phyloP scores from a whole-genome alignment of 1,284 basidiomycete genomes.

The Cystobasidium pallidum region DNA sequence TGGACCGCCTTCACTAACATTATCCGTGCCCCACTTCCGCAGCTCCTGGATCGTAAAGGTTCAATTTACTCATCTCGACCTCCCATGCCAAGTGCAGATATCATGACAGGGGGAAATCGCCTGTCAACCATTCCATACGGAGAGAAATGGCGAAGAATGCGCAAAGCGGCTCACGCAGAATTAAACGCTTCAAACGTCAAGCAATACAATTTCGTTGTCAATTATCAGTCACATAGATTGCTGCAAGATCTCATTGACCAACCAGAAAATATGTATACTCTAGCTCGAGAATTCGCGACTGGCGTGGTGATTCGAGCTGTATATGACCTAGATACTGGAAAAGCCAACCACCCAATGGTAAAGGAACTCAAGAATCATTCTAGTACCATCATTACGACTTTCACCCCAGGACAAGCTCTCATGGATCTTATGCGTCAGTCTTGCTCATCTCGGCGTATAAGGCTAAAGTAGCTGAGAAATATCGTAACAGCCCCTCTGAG shows the following conservation, averaged over 20 bases:
- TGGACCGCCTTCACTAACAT: no score
- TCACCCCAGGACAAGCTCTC: neutral
- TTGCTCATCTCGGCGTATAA: neutral
- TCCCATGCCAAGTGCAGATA: slow-evolving; percentile 61
- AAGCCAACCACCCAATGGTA: slow-evolving; percentile 1
- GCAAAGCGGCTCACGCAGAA: slow-evolving; percentile 62
- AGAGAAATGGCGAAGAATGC: slow-evolving; percentile 62
- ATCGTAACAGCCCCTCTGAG: neutral
- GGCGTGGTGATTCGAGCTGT: slow-evolving; percentile 5
- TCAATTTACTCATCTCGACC: slow-evolving; percentile 63
- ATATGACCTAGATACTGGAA: slow-evolving; percentile 1
- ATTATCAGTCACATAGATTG: slow-evolving; percentile 13
- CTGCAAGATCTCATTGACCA: slow-evolving; percentile 28
- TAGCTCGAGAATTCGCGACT: slow-evolving; percentile 1
- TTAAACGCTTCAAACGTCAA: slow-evolving; percentile 52
- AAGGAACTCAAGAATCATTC: slow-evolving; percentile 3
- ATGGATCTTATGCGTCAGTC: neutral
- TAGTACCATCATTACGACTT: neutral
- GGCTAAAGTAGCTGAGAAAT: neutral
- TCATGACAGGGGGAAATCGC: slow-evolving; percentile 61
- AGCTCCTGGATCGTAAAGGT: slow-evolving; percentile 62
- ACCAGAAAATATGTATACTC: slow-evolving; percentile 9
- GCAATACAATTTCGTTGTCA: slow-evolving; percentile 7
- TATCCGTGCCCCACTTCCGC: no score
- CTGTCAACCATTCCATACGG: slow-evolving; percentile 62